Base-by-base conservation (phyloP, 306 rosid species). In the Prunus davidiana region DNA sequence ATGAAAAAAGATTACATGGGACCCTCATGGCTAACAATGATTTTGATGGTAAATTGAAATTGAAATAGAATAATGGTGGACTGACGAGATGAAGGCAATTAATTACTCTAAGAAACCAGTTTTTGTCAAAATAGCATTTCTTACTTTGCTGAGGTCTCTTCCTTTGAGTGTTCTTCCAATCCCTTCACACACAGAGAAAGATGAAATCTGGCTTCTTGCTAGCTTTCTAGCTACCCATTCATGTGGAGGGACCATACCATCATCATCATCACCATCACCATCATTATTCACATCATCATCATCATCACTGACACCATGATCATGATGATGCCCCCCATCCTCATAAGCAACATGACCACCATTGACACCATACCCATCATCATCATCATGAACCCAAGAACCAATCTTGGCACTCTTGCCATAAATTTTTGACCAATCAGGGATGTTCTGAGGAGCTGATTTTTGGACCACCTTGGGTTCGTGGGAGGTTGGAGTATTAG, bases 171-270 rank as follows among this genome's bases (percentile, higher is more conserved):
- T 94, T 79, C 98, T 92, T 14, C 98, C 97, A 43, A 80, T 77
- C 27, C 97, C 97, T 90, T 94, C 98, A 82, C 95, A 92, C 51
- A 94, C 93, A 64, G 96, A 94, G 79, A 90, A 94, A 9, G 97
- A 94, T 43, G 96, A 94, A 81, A 94, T 90, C 83, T 92, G 96
- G 71, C 71, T 94, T 80, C 91, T 92, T 82, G 93, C 97, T 52
- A 89, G 92, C 90, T 82, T 94, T 76, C 88, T 94, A 64, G 98
- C 92, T 62, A 94, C 78, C 96, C 93, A 92, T 86, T 94, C 98
- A 85, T 94, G 97, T 10, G 98, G 98, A 73, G 98, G 98, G 51
- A 89, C 85, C 91, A 92, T 84, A 2, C 24, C 89, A 75, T 76
- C 92, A 4, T 71, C 92, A 7, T 82, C 94, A 2, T 71, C 87